Evolutionary conservation across 768 basidiomycete genomes (phyloP).

Genomic region (Amanita muscaria): DNA sequence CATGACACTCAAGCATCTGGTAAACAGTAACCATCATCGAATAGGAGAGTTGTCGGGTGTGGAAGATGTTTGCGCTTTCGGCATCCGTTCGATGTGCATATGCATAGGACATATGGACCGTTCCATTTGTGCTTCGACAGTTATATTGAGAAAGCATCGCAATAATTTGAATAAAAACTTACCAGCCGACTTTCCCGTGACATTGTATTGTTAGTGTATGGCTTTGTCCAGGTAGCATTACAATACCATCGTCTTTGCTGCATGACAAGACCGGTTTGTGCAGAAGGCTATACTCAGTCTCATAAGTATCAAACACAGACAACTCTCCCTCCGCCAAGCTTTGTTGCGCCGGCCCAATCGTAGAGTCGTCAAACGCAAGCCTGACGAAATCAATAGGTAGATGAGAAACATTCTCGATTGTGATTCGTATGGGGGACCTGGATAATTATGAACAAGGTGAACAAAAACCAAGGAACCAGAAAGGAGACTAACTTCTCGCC

Average conservation of each 20-base stretch:
- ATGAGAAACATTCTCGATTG: constrained; percentile 82
- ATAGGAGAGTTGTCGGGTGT: constrained; percentile 81
- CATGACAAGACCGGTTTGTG: constrained; percentile 78
- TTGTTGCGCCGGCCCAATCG: constrained; percentile 66
- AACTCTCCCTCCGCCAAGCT: constrained; percentile 73
- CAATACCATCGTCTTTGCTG: constrained; percentile 40
- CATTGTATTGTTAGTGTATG: constrained; percentile 62
- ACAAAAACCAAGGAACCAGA: background rate
- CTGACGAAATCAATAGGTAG: constrained; percentile 80
- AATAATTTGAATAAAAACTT: constrained; percentile 21
- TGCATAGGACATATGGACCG: constrained; percentile 79
- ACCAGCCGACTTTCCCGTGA: constrained; percentile 92
- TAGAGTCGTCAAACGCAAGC: constrained; percentile 87
- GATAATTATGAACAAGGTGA: background rate
- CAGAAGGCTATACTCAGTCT: constrained; percentile 77
- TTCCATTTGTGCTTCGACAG: constrained; percentile 56
- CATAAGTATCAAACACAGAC: constrained; percentile 80
- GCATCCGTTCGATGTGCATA: constrained; percentile 41
- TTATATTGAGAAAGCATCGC: constrained; percentile 10
- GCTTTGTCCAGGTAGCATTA: constrained; percentile 64
- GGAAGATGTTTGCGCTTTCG: constrained; percentile 47
- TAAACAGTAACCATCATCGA: constrained; percentile 93
- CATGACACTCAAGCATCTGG: constrained; percentile 83
- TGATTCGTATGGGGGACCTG: constrained; percentile 79
- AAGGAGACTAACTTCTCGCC: constrained; percentile 68